Evolutionary conservation across 768 basidiomycete species (phyloP).

Genomic region (Rhizopogon sp.): DNA sequence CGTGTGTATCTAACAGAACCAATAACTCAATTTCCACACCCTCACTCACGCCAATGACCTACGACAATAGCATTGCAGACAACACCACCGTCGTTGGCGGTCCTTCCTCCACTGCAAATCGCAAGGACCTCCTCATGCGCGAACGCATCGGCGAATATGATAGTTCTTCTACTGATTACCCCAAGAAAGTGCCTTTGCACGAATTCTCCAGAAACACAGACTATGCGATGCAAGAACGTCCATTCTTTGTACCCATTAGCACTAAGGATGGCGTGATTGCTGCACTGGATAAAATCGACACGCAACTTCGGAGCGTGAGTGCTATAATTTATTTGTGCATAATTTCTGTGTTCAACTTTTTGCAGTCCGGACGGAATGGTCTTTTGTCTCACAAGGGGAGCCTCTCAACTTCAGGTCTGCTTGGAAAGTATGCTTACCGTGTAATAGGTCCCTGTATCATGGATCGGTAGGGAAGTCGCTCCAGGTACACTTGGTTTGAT

Average conservation of each 20-base stretch:
- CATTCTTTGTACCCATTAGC: conserved; percentile 68
- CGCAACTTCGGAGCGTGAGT: conserved; percentile 50
- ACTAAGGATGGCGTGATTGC: conserved; percentile 55
- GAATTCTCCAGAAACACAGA: conserved; percentile 46
- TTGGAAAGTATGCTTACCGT: background rate
- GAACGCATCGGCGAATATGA: conserved; percentile 13
- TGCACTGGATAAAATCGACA: conserved; percentile 68
- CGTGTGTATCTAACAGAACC: too few relatives aligned
- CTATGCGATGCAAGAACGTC: conserved; percentile 49
- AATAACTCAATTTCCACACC: background rate
- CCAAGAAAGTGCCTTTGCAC: conserved; percentile 17
- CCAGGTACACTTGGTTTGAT: conserved; percentile 73
- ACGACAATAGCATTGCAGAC: conserved; percentile 34
- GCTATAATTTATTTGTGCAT: conserved; percentile 2
- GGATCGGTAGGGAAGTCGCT: conserved; percentile 66
- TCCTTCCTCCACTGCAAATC: conserved; percentile 17
- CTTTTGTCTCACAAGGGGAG: conserved; percentile 61
- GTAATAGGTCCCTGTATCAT: conserved; percentile 49
- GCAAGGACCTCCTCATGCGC: conserved; percentile 17
- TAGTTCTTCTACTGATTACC: conserved; percentile 6
- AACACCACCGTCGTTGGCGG: conserved; percentile 43
- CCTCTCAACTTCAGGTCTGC: background rate
- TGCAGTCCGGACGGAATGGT: conserved; percentile 49
- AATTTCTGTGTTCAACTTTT: background rate
- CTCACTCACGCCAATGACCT: conserved; percentile 6